Evolutionary conservation across 192 early-diverging fungal genomes (phyloP).

Genomic region (Entomortierella lignicola): DNA sequence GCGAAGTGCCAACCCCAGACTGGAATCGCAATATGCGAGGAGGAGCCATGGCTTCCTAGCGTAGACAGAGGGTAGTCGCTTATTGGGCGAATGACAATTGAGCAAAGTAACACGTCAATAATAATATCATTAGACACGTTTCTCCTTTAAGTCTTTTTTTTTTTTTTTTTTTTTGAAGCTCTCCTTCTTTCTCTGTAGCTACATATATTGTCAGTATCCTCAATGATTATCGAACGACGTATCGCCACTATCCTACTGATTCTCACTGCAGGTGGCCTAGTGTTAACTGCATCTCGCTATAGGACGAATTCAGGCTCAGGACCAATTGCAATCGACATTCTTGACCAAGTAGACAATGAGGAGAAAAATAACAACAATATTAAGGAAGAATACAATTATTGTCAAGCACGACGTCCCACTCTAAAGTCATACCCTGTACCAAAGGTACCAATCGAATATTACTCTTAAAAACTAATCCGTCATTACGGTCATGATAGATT

Average conservation of each 20-base stretch:
- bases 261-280: conserved; percentile 24
- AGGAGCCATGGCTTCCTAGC: not conserved
- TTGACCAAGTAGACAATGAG: conserved; percentile 9
- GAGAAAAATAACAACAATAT: not conserved
- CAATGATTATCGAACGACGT: conserved; percentile 6
- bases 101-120: too few relatives aligned
- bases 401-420: conserved; percentile 31
- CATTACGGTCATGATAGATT: not conserved
- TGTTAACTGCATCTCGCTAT: conserved; percentile 11
- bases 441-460: conserved; percentile 14
- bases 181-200: too few relatives aligned
- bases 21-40: not conserved
- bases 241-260: conserved; percentile 8
- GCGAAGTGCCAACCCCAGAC: not conserved
- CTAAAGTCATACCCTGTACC: conserved; percentile 25
- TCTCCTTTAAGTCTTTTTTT: not conserved
- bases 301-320: not conserved
- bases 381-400: conserved; percentile 20
- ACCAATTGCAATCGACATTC: conserved; percentile 11
- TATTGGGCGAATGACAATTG: too few relatives aligned
- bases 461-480: not conserved
- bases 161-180: not conserved
- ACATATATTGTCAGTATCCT: too few relatives aligned
- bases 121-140: too few relatives aligned
- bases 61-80: too few relatives aligned